Base-by-base conservation (phyloP, 306 rosid genomes). In the Clitoria ternatea region DNA sequence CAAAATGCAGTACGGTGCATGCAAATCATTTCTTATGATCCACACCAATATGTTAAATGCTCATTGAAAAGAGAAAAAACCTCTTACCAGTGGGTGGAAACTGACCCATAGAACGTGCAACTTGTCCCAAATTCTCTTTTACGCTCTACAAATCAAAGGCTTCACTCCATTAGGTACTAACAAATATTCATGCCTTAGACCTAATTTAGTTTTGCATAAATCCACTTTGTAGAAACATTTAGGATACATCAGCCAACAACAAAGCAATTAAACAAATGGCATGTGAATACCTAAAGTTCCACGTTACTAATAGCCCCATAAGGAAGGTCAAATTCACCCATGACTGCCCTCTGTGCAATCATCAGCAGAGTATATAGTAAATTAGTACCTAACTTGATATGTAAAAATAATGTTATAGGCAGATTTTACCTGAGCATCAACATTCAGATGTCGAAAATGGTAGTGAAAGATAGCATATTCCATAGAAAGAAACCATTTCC, bases 401-500 rank as follows among this genome's bases (percentile, higher is more conserved):
- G 56, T 68, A 27, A 24, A 72, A 36, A 45, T 20, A 18, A 49
- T 9, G 53, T 24, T 37, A 50, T 24, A 57, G 18, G 59, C 59
- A 59, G 43, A 77, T 27, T 71, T 14, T 85, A 89, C 97, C 92
- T 89, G 95, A 77, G 87, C 87, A 77, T 91, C 97, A 29, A 86
- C 7, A 33, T n/a, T 68, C 72, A 67, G 43, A 4, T 0, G 2
- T 11, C 66, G 87, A 70, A 91, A 89, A 11, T 96, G 95, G 76
- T 91, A 67, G 63, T 91, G 92, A 64, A 94, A 94, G 57, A 94
- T 84, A 60, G 83, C 61, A 75, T 88, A 80, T 80, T 94, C 99
- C 96, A 82, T 81, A 17, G 96, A 84, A 63, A 94, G 92, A 74
- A 94, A 91, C 99, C 99, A 94, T 82, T 89, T 94, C 75, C 96